These are phyloP conservation scores for Chaetomium sp. DNA, from an alignment of 2,329 filamentous ascomycete genomes.

Conservation along the genomic window DNA sequence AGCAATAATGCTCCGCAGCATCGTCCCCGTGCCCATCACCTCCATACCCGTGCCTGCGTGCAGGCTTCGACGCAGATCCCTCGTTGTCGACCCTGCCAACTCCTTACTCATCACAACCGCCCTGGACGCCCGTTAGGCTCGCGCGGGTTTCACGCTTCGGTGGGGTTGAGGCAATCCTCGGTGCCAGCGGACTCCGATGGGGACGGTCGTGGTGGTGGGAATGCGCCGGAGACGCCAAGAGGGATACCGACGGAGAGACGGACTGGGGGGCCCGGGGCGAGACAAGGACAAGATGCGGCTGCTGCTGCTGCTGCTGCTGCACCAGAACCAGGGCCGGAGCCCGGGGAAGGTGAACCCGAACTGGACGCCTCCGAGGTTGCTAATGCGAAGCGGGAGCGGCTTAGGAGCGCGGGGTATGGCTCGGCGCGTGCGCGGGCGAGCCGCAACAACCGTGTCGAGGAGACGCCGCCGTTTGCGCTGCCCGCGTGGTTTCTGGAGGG, in stretches of 20 bases:
- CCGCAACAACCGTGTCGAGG: constrained; percentile 18
- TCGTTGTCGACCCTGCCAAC: not conserved
- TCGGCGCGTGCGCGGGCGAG: constrained; percentile 19
- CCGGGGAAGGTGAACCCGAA: not conserved
- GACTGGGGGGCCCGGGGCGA: too few species aligned
- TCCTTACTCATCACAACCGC: not conserved
- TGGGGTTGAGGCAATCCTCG: too few species aligned
- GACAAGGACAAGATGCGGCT: not conserved
- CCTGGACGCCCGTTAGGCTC: too few species aligned
- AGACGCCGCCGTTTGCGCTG: constrained; percentile 12
- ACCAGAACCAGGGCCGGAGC: not conserved
- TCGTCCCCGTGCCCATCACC: not conserved
- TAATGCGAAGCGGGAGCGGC: constrained; percentile 15
- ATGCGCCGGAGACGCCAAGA: too few species aligned
- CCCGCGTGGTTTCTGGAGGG: constrained; percentile 17
- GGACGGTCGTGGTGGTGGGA: too few species aligned
- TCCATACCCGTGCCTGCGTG: not conserved
- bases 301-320: not conserved
- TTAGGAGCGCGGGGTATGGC: constrained; percentile 17
- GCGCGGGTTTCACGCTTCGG: too few species aligned
- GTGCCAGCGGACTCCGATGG: too few species aligned
- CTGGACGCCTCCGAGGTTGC: constrained; percentile 2
- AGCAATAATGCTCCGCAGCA: not conserved
- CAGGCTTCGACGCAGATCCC: constrained; percentile 10
- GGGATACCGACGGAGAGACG: too few species aligned